These are phyloP conservation scores for Emmonsiellopsis sp. DNA, from an alignment of 2,329 filamentous ascomycete species.

Conservation along the genomic window DNA sequence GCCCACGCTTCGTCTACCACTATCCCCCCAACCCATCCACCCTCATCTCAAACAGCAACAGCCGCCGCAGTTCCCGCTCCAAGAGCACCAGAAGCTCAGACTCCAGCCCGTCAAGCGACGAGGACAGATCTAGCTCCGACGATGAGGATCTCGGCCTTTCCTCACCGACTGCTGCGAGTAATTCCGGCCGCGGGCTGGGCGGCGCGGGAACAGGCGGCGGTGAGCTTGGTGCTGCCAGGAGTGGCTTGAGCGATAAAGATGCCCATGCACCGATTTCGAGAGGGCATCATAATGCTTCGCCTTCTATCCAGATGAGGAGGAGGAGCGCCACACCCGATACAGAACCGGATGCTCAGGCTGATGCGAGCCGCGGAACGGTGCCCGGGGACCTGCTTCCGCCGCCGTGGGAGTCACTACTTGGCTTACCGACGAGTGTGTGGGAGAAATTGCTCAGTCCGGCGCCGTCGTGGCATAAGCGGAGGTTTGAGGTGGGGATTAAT, in stretches of 20 bases:
- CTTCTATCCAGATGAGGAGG: background rate
- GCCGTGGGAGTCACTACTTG: constrained; percentile 55
- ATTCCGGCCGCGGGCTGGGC: background rate
- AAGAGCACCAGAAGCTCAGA: constrained; percentile 27
- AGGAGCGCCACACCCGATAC: background rate
- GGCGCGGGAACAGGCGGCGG: background rate
- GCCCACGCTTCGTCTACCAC: constrained; percentile 77
- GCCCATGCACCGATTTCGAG: background rate
- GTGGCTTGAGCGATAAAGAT: constrained; percentile 1
- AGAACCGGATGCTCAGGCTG: constrained; percentile 12
- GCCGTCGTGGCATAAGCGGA: constrained; percentile 66
- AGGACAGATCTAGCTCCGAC: constrained; percentile 29
- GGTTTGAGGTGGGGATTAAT: constrained; percentile 75
- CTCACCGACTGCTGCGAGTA: background rate
- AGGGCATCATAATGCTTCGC: background rate
- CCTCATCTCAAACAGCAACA: constrained; percentile 2
- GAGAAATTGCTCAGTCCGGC: constrained; percentile 72
- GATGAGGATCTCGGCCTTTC: constrained; percentile 19
- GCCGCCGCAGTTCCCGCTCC: constrained; percentile 25
- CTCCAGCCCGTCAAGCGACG: constrained; percentile 29
- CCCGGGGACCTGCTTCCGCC: constrained; percentile 18
- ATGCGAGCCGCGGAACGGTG: constrained; percentile 20
- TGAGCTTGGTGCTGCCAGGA: background rate
- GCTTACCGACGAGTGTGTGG: constrained; percentile 66
- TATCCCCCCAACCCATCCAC: constrained; percentile 56